Percentiles rank a stretch among this genome's conserved stretches.
These are phyloP conservation scores for Telopea speciosissima DNA, from an alignment of 177 flowering plant genomes.

Conservation along the genomic window DNA sequence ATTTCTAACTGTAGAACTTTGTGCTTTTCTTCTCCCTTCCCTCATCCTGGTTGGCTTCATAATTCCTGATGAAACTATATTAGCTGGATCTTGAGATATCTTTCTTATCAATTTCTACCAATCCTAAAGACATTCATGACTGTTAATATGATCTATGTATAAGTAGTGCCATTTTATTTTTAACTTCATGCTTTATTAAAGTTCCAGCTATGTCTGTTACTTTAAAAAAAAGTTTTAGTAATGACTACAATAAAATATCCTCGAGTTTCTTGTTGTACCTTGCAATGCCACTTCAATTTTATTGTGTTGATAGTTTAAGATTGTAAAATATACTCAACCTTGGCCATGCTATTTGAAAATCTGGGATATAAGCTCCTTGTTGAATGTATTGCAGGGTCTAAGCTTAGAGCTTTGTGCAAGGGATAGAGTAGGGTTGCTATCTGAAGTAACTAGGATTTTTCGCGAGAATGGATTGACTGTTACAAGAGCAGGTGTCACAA, in stretches of 20 bases:
- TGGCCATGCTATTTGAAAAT: neutral
- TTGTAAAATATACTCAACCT: neutral
- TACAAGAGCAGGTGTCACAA: constrained; percentile 59
- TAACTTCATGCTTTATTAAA: neutral
- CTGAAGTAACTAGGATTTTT: constrained; percentile 66
- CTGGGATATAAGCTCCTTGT: neutral
- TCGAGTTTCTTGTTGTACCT: neutral
- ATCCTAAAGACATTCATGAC: neutral
- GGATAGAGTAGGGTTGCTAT: constrained; percentile 65
- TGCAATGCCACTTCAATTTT: neutral
- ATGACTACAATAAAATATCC: neutral
- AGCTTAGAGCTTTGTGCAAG: constrained; percentile 67
- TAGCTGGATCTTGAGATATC: neutral
- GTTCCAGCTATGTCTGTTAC: neutral
- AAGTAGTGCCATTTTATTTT: neutral
- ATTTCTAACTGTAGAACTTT: no score
- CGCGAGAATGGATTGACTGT: constrained; percentile 69
- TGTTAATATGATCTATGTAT: neutral
- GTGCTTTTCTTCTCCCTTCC: neutral
- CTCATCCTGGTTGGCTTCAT: neutral
- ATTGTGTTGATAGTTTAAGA: neutral
- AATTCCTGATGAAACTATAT: neutral
- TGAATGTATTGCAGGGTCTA: constrained; percentile 39
- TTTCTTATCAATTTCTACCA: neutral
- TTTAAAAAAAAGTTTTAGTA: neutral